phyloP scores from a whole-genome alignment of 1,284 basidiomycete genomes.

The Ceraceosorus guamensis region DNA sequence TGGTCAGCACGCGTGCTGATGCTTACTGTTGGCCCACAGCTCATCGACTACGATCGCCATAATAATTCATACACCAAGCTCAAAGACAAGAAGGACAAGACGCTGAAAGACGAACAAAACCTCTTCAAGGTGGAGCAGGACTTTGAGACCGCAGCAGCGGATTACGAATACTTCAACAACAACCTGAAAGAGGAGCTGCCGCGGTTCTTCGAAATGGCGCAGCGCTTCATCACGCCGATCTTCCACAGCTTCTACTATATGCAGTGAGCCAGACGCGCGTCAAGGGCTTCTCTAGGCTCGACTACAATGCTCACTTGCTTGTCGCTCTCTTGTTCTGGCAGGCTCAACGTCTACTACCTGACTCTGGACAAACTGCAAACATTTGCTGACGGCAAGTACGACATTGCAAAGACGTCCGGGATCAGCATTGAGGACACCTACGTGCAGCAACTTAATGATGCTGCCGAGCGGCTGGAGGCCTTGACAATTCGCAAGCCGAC shows the following conservation, averaged over 20 bases:
- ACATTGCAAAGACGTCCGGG: conserved; percentile 60
- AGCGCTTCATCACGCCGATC: conserved; percentile 86
- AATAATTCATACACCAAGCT: conserved; percentile 93
- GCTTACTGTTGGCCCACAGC: conserved; percentile 50
- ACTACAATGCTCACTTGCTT: not conserved
- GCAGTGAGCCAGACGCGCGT: conserved; percentile 57
- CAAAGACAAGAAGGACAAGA: conserved; percentile 74
- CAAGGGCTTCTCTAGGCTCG: not conserved
- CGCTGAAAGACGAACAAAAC: conserved; percentile 48
- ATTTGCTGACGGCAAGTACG: conserved; percentile 74
- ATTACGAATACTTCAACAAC: conserved; percentile 93
- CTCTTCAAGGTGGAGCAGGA: conserved; percentile 83
- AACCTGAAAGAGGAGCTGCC: conserved; percentile 88
- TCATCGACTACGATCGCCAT: conserved; percentile 89
- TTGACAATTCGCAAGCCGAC: conserved; percentile 36
- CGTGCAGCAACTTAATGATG: conserved; percentile 68
- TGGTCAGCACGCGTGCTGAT: not conserved
- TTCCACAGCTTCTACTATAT: conserved; percentile 99
- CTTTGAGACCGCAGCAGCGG: conserved; percentile 84
- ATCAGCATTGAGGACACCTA: conserved; percentile 64
- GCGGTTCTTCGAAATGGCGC: conserved; percentile 75
- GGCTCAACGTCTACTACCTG: conserved; percentile 80
- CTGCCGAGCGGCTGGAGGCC: conserved; percentile 55
- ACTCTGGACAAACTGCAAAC: conserved; percentile 84
- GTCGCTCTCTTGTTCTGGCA: not conserved